phyloP scores from a whole-genome alignment of 176 grass and related monocot species.

The Dendrocalamus sinicus region DNA sequence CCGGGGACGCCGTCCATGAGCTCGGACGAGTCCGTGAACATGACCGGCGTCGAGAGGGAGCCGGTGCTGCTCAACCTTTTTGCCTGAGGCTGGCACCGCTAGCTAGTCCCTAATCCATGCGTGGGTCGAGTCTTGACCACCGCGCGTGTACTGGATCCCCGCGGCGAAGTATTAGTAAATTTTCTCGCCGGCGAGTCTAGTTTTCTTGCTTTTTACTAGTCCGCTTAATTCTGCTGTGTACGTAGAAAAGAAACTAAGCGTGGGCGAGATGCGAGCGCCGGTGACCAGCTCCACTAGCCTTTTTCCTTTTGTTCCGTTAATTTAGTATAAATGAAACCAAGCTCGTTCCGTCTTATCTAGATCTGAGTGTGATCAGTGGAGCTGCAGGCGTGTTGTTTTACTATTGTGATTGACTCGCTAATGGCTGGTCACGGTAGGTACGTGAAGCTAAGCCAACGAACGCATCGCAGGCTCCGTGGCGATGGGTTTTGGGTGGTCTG shows the following conservation, averaged over 20 bases:
- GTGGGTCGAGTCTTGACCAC: neutral
- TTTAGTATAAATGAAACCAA: constrained; percentile 13
- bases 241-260: constrained; percentile 28
- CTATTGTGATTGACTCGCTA: neutral
- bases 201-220: constrained; percentile 24
- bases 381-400: constrained; percentile 11
- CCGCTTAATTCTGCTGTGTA: constrained; percentile 43
- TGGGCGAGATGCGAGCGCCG: constrained; percentile 64
- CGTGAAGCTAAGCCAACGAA: too few species aligned
- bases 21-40: constrained; percentile 76
- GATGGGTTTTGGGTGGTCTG: neutral
- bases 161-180: constrained; percentile 17
- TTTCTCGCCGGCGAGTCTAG: constrained; percentile 45
- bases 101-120: constrained; percentile 23
- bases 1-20: constrained; percentile 71
- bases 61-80: constrained; percentile 80
- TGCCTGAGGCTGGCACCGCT: constrained; percentile 30
- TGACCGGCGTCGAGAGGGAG: constrained; percentile 47
- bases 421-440: neutral
- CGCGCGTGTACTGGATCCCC: constrained; percentile 1
- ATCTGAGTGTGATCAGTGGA: neutral
- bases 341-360: neutral
- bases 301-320: neutral
- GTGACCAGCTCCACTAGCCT: constrained; percentile 39
- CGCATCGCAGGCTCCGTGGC: neutral